phyloP scores from a whole-genome alignment of 2,329 filamentous ascomycete species.

The Pestalotiopsis sp. region DNA sequence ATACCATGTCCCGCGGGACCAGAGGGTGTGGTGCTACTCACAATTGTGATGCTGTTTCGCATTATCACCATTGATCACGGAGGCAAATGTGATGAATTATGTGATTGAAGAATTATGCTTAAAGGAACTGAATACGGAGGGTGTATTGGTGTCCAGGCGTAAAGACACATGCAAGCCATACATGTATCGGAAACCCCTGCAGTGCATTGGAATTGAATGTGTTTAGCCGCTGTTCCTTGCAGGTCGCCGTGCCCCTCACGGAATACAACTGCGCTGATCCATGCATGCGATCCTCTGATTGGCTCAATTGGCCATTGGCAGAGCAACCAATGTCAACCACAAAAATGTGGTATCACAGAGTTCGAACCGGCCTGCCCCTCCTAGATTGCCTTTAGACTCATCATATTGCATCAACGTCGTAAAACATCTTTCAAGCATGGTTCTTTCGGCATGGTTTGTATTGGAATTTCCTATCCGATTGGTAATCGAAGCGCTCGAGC shows the following conservation, averaged over 20 bases:
- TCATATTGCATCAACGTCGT: not conserved
- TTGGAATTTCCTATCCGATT: not conserved
- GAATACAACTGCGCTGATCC: not conserved
- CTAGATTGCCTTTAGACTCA: not conserved
- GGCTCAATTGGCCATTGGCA: not conserved
- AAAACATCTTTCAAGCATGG: not conserved
- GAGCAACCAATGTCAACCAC: conserved; percentile 3
- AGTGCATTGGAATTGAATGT: not conserved
- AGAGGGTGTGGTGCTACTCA: not conserved
- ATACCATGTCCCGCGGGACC: not conserved
- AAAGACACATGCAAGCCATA: not conserved
- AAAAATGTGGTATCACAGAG: not conserved
- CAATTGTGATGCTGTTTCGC: not conserved
- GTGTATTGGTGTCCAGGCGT: not conserved
- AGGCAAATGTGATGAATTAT: not conserved
- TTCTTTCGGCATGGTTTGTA: not conserved
- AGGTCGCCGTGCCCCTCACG: not conserved
- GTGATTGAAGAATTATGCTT: not conserved
- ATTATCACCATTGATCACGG: not conserved
- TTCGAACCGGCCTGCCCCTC: not conserved
- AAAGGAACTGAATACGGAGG: not conserved
- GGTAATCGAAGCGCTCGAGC: not conserved
- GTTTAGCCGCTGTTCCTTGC: conserved; percentile 10
- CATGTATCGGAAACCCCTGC: not conserved
- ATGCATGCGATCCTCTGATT: not conserved